Conservation (phyloP, 768 basidiomycete genomes). For the Lentinula guzmanii region DNA sequence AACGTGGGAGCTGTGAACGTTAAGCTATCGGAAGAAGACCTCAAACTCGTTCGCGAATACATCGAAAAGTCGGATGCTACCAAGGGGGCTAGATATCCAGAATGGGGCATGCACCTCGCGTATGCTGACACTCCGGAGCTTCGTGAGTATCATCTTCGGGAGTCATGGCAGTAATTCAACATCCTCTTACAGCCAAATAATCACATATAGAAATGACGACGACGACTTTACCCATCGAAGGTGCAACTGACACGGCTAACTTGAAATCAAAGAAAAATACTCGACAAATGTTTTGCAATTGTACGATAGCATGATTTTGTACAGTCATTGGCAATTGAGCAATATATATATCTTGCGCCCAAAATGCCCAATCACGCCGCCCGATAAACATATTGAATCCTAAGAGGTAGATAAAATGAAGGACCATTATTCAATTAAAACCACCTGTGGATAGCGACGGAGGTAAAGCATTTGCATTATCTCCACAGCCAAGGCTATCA, state of each 20-base stretch:
- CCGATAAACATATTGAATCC: too few species aligned
- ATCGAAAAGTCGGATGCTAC: not conserved
- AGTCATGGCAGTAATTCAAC: not conserved
- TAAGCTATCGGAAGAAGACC: constrained; percentile 19
- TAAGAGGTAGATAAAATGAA: not conserved
- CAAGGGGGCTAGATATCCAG: not conserved
- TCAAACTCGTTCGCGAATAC: constrained; percentile 20
- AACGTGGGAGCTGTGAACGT: constrained; percentile 26
- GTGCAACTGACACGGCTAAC: not conserved
- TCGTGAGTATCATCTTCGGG: not conserved
- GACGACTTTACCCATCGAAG: not conserved
- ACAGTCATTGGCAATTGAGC: not conserved
- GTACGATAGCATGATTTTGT: not conserved
- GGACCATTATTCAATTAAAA: constrained; percentile 13
- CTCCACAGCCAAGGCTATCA: constrained; percentile 47
- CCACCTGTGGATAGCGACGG: constrained; percentile 65
- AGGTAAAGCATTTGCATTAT: constrained; percentile 38
- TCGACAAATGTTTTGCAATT: not conserved
- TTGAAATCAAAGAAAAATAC: not conserved
- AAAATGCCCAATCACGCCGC: too few species aligned
- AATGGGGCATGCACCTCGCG: constrained; percentile 1
- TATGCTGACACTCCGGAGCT: not conserved
- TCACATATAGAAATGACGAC: not conserved
- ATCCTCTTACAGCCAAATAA: not conserved
- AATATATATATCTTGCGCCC: not conserved